Evolutionary conservation across 2,329 filamentous ascomycete genomes (phyloP), one percentile per base, ranked within the genome.

Genomic region (Trichoderma atroviride): DNA sequence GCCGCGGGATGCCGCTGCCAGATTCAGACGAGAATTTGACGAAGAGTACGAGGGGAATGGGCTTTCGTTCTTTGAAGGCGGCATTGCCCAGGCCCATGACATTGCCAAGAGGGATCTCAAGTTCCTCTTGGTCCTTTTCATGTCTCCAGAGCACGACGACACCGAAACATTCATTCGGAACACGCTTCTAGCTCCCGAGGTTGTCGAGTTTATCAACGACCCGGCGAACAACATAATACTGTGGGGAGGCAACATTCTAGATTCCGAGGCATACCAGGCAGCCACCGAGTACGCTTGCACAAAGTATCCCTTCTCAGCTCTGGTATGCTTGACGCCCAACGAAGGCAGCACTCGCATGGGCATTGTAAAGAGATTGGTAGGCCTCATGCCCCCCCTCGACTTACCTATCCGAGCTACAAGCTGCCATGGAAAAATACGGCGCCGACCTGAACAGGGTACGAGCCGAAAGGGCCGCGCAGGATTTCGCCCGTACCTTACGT

Each of bases 61-160:
- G 5, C 81, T 98, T 5, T 90, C 91, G 0, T 97, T 96, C 79
- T 89, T 91, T 73, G 94, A 97, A 76, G 92, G 91, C 63, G 94
- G 95, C 5, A 96, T 98, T 77, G 94, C 96, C 5, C 92, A 97
- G 80, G 94, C 94, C 0, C 88, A 97, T 71, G 96, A 99, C 76
- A 82, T 91, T 47, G 94, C 95, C 6, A 97, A 98, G 83, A 90
- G 89, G 74, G 93, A 98, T 43, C 86, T 97, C 68, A 96, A 96
- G 77, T 97, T 96, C 77, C 84, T 99, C 16, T 81, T 98, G n/a
- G 91, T 97, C 19, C 83, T 98, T 5, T 86, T 99, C 19, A 82
- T 97, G 65, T 96, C 94, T 0, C 93, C 94, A 0, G 96, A 98
- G 79, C 95, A 99, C 79, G 96, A 99, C 76, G 94, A 98, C 74